Percentiles rank a stretch among this genome's conserved stretches.
Evolutionary conservation across 1,284 basidiomycete genomes (phyloP).

Genomic region (Melampsora americana): DNA sequence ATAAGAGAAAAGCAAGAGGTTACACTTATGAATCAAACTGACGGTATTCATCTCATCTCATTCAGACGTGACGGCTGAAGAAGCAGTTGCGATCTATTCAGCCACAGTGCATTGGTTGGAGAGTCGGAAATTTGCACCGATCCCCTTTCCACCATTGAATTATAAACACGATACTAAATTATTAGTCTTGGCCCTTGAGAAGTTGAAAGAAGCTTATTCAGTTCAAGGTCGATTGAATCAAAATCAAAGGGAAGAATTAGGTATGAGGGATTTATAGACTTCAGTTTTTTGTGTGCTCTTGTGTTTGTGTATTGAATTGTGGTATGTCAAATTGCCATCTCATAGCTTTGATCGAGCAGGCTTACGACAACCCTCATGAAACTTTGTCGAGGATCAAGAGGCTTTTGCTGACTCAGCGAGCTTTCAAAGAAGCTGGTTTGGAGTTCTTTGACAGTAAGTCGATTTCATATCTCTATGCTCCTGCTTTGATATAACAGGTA

Average conservation of each 20-base stretch:
- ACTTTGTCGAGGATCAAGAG: constrained; percentile 92
- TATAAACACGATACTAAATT: constrained; percentile 98
- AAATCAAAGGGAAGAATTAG: constrained; percentile 82
- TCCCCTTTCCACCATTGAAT: constrained; percentile 94
- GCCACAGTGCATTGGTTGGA: constrained; percentile 97
- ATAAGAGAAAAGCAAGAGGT: not conserved
- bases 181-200: constrained; percentile 87
- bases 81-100: constrained; percentile 94
- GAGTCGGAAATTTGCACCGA: constrained; percentile 90
- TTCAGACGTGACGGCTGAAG: constrained; percentile 92
- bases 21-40: not conserved
- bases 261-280: constrained; percentile 2
- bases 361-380: constrained; percentile 74
- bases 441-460: constrained; percentile 57
- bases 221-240: constrained; percentile 94
- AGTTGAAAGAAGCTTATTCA: constrained; percentile 96
- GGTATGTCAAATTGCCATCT: too few relatives aligned
- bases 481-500: constrained; percentile 25
- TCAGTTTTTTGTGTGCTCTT: not conserved
- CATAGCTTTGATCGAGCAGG: constrained; percentile 88
- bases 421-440: constrained; percentile 96
- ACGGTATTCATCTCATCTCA: not conserved
- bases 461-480: not conserved
- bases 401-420: constrained; percentile 85
- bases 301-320: not conserved